Evolutionary conservation across 2,329 filamentous ascomycete species (phyloP).

Genomic region (Atkinsonella hypoxylon): DNA sequence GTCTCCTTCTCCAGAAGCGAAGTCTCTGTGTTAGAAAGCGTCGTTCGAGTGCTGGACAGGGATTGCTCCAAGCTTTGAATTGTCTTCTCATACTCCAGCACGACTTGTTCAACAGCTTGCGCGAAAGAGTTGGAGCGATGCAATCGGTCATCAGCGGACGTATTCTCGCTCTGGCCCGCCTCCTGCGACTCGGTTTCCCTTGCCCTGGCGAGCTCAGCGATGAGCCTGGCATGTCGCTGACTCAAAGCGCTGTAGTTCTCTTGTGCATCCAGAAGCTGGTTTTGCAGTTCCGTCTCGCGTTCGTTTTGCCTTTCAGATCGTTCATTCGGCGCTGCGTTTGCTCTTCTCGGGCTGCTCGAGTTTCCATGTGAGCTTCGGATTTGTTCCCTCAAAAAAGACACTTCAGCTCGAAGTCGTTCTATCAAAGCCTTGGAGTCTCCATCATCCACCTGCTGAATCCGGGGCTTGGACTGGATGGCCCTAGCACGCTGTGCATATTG

Average conservation of each 20-base stretch:
- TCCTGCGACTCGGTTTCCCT: constrained; percentile 56
- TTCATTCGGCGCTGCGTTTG: constrained; percentile 45
- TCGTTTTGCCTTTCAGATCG: constrained; percentile 69
- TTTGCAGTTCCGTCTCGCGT: constrained; percentile 81
- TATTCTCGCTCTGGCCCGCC: constrained; percentile 41
- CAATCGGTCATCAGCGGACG: constrained; percentile 68
- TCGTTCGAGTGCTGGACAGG: constrained; percentile 74
- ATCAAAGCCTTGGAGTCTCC: constrained; percentile 90
- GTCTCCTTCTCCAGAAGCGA: constrained; percentile 84
- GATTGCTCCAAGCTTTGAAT: constrained; percentile 90
- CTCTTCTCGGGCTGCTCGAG: constrained; percentile 42
- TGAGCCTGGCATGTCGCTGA: constrained; percentile 87
- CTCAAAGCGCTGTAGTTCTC: constrained; percentile 91
- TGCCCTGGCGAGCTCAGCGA: constrained; percentile 83
- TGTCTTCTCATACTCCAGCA: constrained; percentile 96
- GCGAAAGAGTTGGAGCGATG: constrained; percentile 95
- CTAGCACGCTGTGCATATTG: constrained; percentile 94
- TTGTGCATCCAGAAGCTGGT: constrained; percentile 82
- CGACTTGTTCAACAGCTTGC: constrained; percentile 88
- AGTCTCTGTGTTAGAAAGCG: constrained; percentile 75
- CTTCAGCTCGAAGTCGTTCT: constrained; percentile 84
- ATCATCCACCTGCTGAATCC: constrained; percentile 89
- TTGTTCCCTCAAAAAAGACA: constrained; percentile 87
- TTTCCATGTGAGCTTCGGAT: constrained; percentile 68
- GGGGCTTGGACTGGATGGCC: constrained; percentile 93